Conservation (phyloP, 139 green algal species). For the Asterochloris sp. region DNA sequence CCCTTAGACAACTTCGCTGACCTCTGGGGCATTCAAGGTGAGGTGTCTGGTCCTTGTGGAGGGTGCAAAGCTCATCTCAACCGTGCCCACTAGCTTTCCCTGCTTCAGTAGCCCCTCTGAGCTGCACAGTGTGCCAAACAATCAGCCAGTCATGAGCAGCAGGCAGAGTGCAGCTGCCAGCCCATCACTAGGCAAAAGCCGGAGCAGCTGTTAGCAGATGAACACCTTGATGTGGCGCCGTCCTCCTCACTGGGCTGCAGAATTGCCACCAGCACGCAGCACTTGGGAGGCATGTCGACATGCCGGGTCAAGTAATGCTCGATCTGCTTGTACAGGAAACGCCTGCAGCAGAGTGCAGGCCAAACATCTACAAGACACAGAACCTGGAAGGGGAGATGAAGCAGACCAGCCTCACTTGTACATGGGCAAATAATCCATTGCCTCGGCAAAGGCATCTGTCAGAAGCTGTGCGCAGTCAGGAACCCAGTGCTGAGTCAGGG, state of each 20-base stretch:
- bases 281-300: constrained; percentile 45
- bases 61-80: constrained; percentile 47
- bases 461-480: constrained; percentile 41
- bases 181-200: background rate
- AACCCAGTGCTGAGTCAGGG: constrained; percentile 31
- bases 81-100: constrained; percentile 34
- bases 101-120: background rate
- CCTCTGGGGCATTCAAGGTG: constrained; percentile 47
- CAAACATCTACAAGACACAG: background rate
- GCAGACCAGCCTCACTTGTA: constrained; percentile 28
- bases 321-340: constrained; percentile 49
- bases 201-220: background rate
- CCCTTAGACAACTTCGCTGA: background rate
- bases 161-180: background rate
- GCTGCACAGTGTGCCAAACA: background rate
- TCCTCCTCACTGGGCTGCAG: constrained; percentile 2
- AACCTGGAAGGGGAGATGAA: background rate
- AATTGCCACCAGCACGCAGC: constrained; percentile 54
- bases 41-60: constrained; percentile 42
- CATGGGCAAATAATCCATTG: constrained; percentile 29
- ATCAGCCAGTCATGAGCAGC: background rate
- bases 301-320: constrained; percentile 49
- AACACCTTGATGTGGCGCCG: background rate
- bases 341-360: background rate
- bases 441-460: constrained; percentile 47